These are phyloP conservation scores for Aquilaria agallochum DNA, from an alignment of 441 rosid genomes.

Conservation along the genomic window DNA sequence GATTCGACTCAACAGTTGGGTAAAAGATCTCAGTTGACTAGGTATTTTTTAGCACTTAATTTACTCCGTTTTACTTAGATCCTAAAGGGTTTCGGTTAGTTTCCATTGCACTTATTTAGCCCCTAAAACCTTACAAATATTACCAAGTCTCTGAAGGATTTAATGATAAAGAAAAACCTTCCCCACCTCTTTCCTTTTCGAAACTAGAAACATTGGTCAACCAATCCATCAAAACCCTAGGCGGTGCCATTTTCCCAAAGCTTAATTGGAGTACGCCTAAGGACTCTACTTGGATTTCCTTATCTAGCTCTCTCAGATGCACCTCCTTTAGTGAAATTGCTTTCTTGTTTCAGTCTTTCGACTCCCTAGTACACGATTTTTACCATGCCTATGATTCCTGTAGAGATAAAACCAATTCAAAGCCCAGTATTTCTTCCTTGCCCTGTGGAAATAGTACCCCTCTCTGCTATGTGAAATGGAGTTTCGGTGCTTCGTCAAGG, in stretches of 20 bases:
- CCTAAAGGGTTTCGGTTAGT: too few species aligned
- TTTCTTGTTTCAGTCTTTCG: conserved; percentile 64
- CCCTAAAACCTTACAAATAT: too few species aligned
- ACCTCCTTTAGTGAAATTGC: conserved; percentile 64
- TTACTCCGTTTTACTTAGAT: too few species aligned
- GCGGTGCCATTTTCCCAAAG: conserved; percentile 66
- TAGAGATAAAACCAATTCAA: conserved; percentile 33
- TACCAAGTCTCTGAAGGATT: conserved; percentile 54
- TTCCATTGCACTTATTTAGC: too few species aligned
- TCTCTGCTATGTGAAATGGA: conserved; percentile 62
- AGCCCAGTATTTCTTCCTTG: conserved; percentile 69
- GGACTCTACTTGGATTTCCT: conserved; percentile 82
- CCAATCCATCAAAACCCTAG: conserved; percentile 54
- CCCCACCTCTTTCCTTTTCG: conserved; percentile 39
- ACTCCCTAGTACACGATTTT: conserved; percentile 70
- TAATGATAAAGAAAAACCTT: conserved; percentile 57
- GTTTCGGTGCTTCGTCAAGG: conserved; percentile 66
- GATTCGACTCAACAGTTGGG: too few species aligned
- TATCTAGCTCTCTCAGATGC: conserved; percentile 63
- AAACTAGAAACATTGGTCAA: conserved; percentile 58
- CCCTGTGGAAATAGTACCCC: conserved; percentile 77
- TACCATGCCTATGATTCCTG: conserved; percentile 77
- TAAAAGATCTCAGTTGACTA: too few species aligned
- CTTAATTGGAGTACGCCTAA: conserved; percentile 90
- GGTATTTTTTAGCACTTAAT: too few species aligned